Evolutionary conservation across 176 grass and related monocot species (phyloP).

Genomic region (Carex parvula): DNA sequence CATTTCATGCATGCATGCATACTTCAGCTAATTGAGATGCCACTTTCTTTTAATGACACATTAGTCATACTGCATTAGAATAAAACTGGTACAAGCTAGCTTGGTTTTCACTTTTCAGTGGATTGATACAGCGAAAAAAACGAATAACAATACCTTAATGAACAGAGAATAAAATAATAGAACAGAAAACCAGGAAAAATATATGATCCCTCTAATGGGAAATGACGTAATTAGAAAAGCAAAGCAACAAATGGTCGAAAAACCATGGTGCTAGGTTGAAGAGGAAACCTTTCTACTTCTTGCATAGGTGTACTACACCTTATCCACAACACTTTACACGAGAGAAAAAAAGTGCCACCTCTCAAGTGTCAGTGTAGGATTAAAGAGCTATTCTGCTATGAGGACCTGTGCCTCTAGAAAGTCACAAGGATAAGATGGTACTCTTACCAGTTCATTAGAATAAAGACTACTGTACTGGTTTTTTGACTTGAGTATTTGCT

Average conservation of each 20-base stretch:
- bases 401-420: too few species aligned
- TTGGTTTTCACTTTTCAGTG: not conserved
- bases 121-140: not conserved
- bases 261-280: not conserved
- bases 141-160: not conserved
- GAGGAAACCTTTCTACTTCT: not conserved
- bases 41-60: not conserved
- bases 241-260: not conserved
- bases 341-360: conserved; percentile 8
- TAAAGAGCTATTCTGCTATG: not conserved
- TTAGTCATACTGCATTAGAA: not conserved
- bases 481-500: not conserved
- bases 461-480: not conserved
- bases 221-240: conserved; percentile 5
- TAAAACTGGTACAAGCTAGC: not conserved
- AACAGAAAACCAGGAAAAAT: not conserved
- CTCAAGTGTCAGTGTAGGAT: conserved; percentile 19
- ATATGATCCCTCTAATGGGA: not conserved
- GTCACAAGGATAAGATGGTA: too few species aligned
- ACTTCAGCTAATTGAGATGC: not conserved
- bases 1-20: not conserved
- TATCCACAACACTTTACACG: conserved; percentile 25
- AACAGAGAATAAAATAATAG: not conserved
- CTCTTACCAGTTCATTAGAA: too few species aligned
- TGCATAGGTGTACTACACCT: conserved; percentile 14